A percentile compares a stretch with the other conserved stretches of the same genome.
Evolutionary conservation across 495 filamentous ascomycete genomes (phyloP).

Genomic region (Thermothielavioides terrestris): DNA sequence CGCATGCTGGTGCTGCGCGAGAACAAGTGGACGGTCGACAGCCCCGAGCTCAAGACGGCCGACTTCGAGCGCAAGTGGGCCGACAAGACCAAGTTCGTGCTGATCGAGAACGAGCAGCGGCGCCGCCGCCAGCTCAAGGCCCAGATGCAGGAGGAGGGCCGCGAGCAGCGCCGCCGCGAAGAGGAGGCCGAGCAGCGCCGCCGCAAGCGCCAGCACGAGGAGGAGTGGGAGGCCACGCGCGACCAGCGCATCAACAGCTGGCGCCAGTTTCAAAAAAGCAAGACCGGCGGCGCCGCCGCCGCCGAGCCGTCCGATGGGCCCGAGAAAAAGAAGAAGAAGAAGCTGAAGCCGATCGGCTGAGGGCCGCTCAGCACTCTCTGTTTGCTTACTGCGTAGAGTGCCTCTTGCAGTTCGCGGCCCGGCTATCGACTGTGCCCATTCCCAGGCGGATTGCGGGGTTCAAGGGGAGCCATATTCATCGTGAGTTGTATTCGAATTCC

Average conservation of each 20-base stretch:
- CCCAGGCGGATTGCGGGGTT: no score
- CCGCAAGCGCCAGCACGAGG: constrained; percentile 84
- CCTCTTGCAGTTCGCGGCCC: no score
- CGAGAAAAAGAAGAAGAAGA: constrained; percentile 92
- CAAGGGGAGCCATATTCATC: no score
- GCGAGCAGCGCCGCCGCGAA: constrained; percentile 78
- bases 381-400: no score
- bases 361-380: background rate
- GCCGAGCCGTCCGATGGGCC: constrained; percentile 39
- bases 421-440: no score
- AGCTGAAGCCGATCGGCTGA: constrained; percentile 55
- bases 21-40: constrained; percentile 84
- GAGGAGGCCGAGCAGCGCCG: constrained; percentile 82
- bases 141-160: constrained; percentile 91
- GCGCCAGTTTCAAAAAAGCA: constrained; percentile 80
- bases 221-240: constrained; percentile 86
- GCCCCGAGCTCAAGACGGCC: constrained; percentile 69
- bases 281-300: constrained; percentile 20
- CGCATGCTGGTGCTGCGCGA: constrained; percentile 90
- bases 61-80: constrained; percentile 79
- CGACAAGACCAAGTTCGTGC: constrained; percentile 81
- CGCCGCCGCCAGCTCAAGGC: constrained; percentile 80
- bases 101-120: constrained; percentile 87
- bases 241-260: constrained; percentile 90
- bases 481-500: no score